Evolutionary conservation across 1,139 yeast species (phyloP).

Genomic region (Sporopachydermia cereana): DNA sequence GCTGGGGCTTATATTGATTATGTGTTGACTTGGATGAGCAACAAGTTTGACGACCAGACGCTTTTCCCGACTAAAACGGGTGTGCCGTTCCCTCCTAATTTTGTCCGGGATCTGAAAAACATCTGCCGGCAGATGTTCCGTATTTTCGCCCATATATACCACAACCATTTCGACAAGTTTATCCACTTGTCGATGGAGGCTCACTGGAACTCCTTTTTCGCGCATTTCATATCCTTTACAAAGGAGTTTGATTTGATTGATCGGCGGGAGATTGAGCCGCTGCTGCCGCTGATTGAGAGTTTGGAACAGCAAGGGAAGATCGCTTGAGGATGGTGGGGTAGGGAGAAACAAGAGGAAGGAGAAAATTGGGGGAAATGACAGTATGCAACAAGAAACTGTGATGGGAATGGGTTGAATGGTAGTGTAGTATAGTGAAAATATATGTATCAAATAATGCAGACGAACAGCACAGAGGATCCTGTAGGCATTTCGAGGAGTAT

Average conservation of each 20-base stretch:
- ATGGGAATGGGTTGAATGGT: no score
- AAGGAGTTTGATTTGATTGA: constrained; percentile 79
- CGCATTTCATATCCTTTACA: constrained; percentile 84
- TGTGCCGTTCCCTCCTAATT: constrained; percentile 86
- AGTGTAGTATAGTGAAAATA: no score
- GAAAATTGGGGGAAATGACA: no score
- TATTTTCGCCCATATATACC: constrained; percentile 92
- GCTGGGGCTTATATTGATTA: constrained; percentile 89
- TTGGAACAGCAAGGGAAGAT: constrained; percentile 84
- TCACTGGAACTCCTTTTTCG: constrained; percentile 96
- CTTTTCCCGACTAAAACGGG: constrained; percentile 85
- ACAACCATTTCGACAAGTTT: constrained; percentile 86
- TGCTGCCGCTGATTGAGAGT: constrained; percentile 61
- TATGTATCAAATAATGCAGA: no score
- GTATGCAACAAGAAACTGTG: no score
- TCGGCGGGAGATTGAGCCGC: constrained; percentile 65
- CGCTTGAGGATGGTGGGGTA: constrained; percentile 1
- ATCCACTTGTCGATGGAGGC: constrained; percentile 88
- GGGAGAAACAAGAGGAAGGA: no score
- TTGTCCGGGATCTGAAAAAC: constrained; percentile 71
- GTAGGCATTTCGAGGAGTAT: no score
- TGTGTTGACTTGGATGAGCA: constrained; percentile 83
- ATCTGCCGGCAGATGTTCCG: constrained; percentile 88
- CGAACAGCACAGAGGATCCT: no score
- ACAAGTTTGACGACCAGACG: constrained; percentile 78